Evolutionary conservation across 2,329 filamentous ascomycete genomes (phyloP).

Genomic region (Botrytis hyacinthi): DNA sequence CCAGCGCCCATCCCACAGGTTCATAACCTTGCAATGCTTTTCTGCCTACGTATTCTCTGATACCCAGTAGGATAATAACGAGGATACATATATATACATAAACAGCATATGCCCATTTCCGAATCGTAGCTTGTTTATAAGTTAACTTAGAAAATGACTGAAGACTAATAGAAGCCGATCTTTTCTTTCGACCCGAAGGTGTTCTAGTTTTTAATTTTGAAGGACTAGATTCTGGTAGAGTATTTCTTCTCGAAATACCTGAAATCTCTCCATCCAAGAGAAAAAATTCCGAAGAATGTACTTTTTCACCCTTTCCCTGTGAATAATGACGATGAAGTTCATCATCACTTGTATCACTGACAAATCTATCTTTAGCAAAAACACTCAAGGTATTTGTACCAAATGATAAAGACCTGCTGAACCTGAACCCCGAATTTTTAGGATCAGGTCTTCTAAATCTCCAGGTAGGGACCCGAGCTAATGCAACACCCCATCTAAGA

Average conservation of each 20-base stretch:
- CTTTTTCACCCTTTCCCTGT: background rate
- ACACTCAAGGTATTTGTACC: conserved; percentile 25
- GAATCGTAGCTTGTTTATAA: conserved; percentile 67
- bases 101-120: conserved; percentile 80
- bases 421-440: background rate
- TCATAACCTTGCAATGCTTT: conserved; percentile 71
- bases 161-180: conserved; percentile 61
- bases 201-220: conserved; percentile 45
- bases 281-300: background rate
- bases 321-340: conserved; percentile 20
- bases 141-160: conserved; percentile 80
- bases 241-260: conserved; percentile 45
- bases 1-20: conserved; percentile 87
- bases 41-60: conserved; percentile 66
- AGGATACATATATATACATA: conserved; percentile 73
- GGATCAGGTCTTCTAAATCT: conserved; percentile 64
- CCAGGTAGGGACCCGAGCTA: conserved; percentile 90
- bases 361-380: conserved; percentile 25
- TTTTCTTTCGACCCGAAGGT: conserved; percentile 63
- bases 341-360: conserved; percentile 32
- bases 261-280: background rate
- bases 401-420: conserved; percentile 22
- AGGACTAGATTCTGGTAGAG: conserved; percentile 47
- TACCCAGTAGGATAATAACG: conserved; percentile 63
- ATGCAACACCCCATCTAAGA: conserved; percentile 76